phyloP scores from a whole-genome alignment of 202 grass and related monocot genomes.

The Schoenoplectus triqueter region DNA sequence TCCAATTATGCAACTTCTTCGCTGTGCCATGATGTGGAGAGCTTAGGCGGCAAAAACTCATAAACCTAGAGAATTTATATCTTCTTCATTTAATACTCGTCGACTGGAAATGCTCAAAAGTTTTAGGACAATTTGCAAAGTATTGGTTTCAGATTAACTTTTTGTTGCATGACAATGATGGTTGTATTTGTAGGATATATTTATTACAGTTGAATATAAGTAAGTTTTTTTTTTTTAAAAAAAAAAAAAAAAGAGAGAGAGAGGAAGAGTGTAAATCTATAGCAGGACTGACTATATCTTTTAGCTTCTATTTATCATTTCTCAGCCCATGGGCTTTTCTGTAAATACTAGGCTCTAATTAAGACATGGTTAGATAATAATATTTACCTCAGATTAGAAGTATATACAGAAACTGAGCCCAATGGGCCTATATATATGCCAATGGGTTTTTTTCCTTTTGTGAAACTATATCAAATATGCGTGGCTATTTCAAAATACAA shows the following conservation, averaged over 20 bases:
- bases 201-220: neutral
- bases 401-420: neutral
- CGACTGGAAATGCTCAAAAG: neutral
- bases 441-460: neutral
- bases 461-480: neutral
- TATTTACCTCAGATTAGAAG: neutral
- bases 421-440: neutral
- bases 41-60: neutral
- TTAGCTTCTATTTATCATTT: neutral
- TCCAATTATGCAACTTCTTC: constrained; percentile 28
- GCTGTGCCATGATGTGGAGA: constrained; percentile 13
- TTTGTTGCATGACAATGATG: too few relatives aligned
- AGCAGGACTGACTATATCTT: neutral
- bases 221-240: neutral
- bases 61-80: neutral
- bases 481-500: neutral
- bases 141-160: too few relatives aligned
- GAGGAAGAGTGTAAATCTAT: neutral
- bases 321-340: neutral
- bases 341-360: neutral
- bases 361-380: neutral
- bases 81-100: constrained; percentile 7
- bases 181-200: neutral
- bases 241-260: neutral
- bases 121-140: too few relatives aligned